Evolutionary conservation across 306 rosid genomes (phyloP), one percentile per base, ranked within the genome.

Genomic region (Ormosia emarginata): DNA sequence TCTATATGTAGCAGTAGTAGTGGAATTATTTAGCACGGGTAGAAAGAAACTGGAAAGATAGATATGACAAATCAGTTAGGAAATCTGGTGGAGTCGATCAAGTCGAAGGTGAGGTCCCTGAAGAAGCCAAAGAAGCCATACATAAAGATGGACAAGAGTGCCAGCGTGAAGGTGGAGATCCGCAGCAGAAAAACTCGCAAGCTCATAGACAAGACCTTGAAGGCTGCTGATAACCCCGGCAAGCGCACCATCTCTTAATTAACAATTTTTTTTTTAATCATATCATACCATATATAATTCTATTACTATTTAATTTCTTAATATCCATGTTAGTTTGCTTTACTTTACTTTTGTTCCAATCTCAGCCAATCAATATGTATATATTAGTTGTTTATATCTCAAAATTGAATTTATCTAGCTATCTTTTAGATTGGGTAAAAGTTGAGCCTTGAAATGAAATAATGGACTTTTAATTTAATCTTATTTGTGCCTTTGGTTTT

Each of bases 101-200:
- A 95, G 53, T 92, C 94, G 3, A 93, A 95, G 88, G 98, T 93
- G 4, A 58, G 81, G 52, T 11, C 11, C 11, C 11, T 9, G 53
- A 67, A 83, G 88, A 85, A 89, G 52, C 3, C n/a, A 74, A 92
- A 86, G 88, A 93, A 93, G 67, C 88, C 97, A 0, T 93, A 95
- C 84, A 10, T 95, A 1, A 95, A 92, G 85, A 93, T 95, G 89
- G 99, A 93, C 74, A 93, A 95, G 81, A 95, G 99, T 83, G 90
- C 98, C 2, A 95, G 98, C 63, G 97, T 95, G 2, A 89, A 72
- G 86, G 97, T 95, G 0, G 99, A 95, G 90, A 95, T 95, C 88
- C 97, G 98, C 3, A 95, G 99, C 93, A 86, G 86, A 59, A 91
- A 90, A 63, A 97, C 99, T 75, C 93, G 97, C 13, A 88, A 74